These are phyloP conservation scores for Phytophthora sp. DNA, from an alignment of 352 stramenopile species.

Conservation along the genomic window DNA sequence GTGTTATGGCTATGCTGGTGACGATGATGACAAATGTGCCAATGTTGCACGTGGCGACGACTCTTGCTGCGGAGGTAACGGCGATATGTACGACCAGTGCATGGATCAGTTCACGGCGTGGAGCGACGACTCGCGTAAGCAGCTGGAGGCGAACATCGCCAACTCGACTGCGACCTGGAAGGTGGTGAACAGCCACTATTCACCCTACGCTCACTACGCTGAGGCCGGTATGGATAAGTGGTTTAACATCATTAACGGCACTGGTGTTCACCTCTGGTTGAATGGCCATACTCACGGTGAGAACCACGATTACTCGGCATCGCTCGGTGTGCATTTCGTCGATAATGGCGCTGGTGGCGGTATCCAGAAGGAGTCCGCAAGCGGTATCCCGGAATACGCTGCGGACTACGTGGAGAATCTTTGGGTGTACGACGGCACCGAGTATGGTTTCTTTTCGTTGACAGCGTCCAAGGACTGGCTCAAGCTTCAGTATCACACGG, in stretches of 20 bases:
- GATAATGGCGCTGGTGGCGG: constrained; percentile 66
- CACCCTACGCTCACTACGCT: constrained; percentile 47
- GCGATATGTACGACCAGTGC: constrained; percentile 46
- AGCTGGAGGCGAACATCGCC: constrained; percentile 40
- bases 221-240: constrained; percentile 38
- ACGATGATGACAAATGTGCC: constrained; percentile 37
- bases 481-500: constrained; percentile 72
- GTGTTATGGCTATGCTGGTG: constrained; percentile 53
- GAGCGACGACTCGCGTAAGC: constrained; percentile 43
- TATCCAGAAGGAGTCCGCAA: constrained; percentile 47
- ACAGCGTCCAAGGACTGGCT: constrained; percentile 62
- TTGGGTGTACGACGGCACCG: constrained; percentile 59
- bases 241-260: constrained; percentile 42
- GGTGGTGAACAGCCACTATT: constrained; percentile 63
- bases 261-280: constrained; percentile 42
- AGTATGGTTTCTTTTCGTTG: constrained; percentile 74
- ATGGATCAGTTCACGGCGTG: constrained; percentile 43
- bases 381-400: constrained; percentile 58
- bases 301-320: constrained; percentile 61
- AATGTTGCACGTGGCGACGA: constrained; percentile 44
- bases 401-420: constrained; percentile 58
- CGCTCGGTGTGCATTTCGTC: constrained; percentile 63
- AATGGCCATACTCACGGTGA: constrained; percentile 64
- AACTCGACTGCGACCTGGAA: constrained; percentile 62
- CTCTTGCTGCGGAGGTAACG: constrained; percentile 38